Evolutionary conservation across 164 flowering plant genomes (phyloP).

Genomic region (Cinnamomum micranthum): DNA sequence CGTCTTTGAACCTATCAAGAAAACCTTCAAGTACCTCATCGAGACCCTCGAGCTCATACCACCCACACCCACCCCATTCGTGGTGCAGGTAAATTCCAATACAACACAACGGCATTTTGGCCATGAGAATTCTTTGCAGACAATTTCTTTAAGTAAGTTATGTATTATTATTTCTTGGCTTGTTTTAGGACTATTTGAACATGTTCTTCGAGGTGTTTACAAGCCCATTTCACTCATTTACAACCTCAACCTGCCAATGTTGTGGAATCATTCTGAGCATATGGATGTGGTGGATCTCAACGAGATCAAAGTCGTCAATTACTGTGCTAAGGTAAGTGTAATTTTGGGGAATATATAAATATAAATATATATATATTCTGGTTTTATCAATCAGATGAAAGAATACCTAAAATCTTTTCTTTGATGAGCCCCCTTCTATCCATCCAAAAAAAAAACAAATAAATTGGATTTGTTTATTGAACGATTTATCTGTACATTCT

Average conservation of each 20-base stretch:
- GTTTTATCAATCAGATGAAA: too few relatives aligned
- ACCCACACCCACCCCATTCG: slow-evolving; percentile 58
- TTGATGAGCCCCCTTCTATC: too few relatives aligned
- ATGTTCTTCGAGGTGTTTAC: slow-evolving; percentile 45
- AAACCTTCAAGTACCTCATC: slow-evolving; percentile 43
- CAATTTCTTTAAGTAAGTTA: too few relatives aligned
- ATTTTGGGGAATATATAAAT: too few relatives aligned
- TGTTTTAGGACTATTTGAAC: slow-evolving; percentile 59
- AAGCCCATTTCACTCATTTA: slow-evolving; percentile 43
- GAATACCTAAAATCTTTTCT: too few relatives aligned
- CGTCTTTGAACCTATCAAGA: slow-evolving; percentile 48
- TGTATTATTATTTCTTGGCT: neutral
- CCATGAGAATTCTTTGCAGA: too few relatives aligned
- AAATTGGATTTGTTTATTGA: too few relatives aligned
- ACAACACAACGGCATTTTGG: too few relatives aligned
- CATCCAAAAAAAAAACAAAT: too few relatives aligned
- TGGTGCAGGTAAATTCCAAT: slow-evolving; percentile 53
- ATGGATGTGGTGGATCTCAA: neutral
- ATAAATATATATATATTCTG: too few relatives aligned
- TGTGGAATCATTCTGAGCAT: slow-evolving; percentile 60
- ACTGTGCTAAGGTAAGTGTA: slow-evolving; percentile 48
- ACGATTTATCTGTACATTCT: too few relatives aligned
- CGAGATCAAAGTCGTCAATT: slow-evolving; percentile 47
- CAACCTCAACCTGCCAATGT: slow-evolving; percentile 52
- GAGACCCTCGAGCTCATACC: slow-evolving; percentile 36